These are phyloP conservation scores for Boletellus emodensis DNA, from an alignment of 768 basidiomycete genomes.

Conservation along the genomic window DNA sequence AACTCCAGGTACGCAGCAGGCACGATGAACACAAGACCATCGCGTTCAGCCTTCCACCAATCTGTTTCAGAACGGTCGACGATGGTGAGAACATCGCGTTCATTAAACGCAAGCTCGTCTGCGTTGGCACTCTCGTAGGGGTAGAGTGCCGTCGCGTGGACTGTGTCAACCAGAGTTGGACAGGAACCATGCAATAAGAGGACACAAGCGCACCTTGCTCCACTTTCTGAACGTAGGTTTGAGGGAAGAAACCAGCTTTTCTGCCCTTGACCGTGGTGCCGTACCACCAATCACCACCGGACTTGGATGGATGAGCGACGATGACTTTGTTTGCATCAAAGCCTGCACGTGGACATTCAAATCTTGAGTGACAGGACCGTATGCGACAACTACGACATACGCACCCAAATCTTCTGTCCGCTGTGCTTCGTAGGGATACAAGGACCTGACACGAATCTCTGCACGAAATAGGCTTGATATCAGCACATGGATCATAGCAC, in stretches of 20 bases:
- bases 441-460: slow-evolving; percentile 75
- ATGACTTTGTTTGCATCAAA: slow-evolving; percentile 81
- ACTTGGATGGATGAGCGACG: slow-evolving; percentile 79
- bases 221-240: slow-evolving; percentile 77
- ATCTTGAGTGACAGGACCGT: slow-evolving; percentile 2
- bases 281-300: slow-evolving; percentile 91
- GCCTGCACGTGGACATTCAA: slow-evolving; percentile 37
- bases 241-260: slow-evolving; percentile 84
- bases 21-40: slow-evolving; percentile 82
- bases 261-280: slow-evolving; percentile 64
- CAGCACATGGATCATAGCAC: neutral
- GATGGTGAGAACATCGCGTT: slow-evolving; percentile 74
- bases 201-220: slow-evolving; percentile 44
- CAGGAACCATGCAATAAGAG: neutral
- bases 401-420: slow-evolving; percentile 84
- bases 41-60: slow-evolving; percentile 96
- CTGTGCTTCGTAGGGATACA: slow-evolving; percentile 85
- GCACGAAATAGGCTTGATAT: slow-evolving; percentile 1
- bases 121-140: slow-evolving; percentile 63
- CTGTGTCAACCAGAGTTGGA: slow-evolving; percentile 29
- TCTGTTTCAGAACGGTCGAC: slow-evolving; percentile 80
- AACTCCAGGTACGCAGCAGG: slow-evolving; percentile 89
- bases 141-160: slow-evolving; percentile 76
- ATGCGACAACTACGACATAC: slow-evolving; percentile 27
- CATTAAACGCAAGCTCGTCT: slow-evolving; percentile 83